Base-by-base conservation (phyloP, 768 basidiomycete species). In the Suillus decipiens region DNA sequence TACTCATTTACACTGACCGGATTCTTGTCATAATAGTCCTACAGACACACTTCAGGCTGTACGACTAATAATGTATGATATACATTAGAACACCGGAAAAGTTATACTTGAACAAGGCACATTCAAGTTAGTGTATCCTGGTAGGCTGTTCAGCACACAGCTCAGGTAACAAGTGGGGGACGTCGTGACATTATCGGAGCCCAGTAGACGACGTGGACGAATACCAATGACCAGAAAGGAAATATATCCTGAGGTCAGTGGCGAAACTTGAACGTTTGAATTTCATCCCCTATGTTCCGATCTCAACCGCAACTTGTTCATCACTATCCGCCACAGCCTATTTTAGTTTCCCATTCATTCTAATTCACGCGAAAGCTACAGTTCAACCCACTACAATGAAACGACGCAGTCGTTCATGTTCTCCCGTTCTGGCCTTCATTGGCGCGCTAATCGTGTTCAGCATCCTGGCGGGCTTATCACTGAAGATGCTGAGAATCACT, bases 401-500 rank as follows among this genome's bases (percentile, higher is more conserved):
- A 19, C 51, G 51, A 34, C 19, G 7, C 19, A 19, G 31, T 19
- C 51, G 33, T 12, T 10, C 31, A n/a, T 34, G n/a, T n/a, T n/a
- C n/a, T n/a, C n/a, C 33, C 31, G 19, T 34, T 12, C 19, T 19
- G 2, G 19, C 5, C 6, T 12, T 74, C 33, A 57, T 74, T 17
- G 65, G 51, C 1, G 12, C 59, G 0, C 70, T 72, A 17, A 65
- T 74, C n/a, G 50, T 74, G 1, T 60, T 74, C 41, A 74, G 74
- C 53, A 33, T 75, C 42, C 64, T 74, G 22, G 66, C 75, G 33
- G 74, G 74, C 19, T 70, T 75, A 39, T 62, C 63, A 10, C 56
- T 75, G 19, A 67, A 69, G 33, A 66, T 67, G 4, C 33, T 68
- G 1, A 67, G 65, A 1, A 61, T 64, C 39, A 61, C 62, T 55